Evolutionary conservation across 345 rosid genomes (phyloP), one percentile per base, ranked within the genome.

Genomic region (Punica granatum): DNA sequence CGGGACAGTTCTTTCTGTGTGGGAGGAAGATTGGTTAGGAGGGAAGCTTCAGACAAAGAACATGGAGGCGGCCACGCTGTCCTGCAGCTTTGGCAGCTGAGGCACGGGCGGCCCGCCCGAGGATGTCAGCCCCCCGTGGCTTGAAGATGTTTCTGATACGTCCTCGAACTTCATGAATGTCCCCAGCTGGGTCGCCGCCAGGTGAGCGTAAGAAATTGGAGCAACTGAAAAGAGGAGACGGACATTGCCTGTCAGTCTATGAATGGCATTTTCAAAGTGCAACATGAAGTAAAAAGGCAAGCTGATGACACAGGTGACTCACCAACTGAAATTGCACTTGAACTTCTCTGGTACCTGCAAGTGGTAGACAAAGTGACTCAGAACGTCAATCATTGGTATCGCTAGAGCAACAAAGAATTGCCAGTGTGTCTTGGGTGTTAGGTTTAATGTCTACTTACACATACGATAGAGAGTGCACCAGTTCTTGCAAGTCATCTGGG

Each of bases 291-390:
- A 2, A 14, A 30, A 10, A n/a, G 4, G n/a, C 1, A 26, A 9
- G 28, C 13, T 3, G 11, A 1, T 15, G 26, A 28, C 19, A 14
- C 33, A 44, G 33, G 30, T 15, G 35, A 42, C 30, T 54, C 77
- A 90, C 97, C 96, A 0, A 88, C 87, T 49, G 97, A 90, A 68
- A 92, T 87, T 61, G 98, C 96, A 26, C 92, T 87, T 2, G 98
- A 88, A 77, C 97, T 90, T 71, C 94, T 80, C 75, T 93, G 98
- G 48, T 88, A 90, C 74, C 93, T 90, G 81, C 69, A 79, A 39
- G 69, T 51, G 19, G 26, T 49, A 34, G 6, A 31, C 3, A 51
- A n/a, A 13, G 78, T 18, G 10, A 58, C n/a, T 71, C 23, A 42
- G 64, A 65, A 44, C 4, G n/a, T 31, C 16, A 31, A 31, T 49